Evolutionary conservation across 768 basidiomycete genomes (phyloP), one percentile per base, ranked within the genome.

Genomic region (Leccinellum albellum): DNA sequence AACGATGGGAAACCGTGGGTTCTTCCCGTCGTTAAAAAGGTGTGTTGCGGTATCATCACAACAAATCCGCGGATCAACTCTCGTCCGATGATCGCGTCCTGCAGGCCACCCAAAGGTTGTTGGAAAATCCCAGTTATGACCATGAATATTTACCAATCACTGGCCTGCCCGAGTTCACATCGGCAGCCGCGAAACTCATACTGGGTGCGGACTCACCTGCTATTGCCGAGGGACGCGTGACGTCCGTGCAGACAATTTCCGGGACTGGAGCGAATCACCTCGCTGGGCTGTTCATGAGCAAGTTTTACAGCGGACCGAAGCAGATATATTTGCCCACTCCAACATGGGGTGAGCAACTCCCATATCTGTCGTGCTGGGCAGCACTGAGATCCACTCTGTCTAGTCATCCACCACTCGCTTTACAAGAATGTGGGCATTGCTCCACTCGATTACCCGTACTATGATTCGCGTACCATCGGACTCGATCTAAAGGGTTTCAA

Each of bases 201-300:
- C 79, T 97, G 40, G 91, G 93, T 6, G 33, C 78, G n/a, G 76
- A 84, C 48, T 89, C 89, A 15, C 76, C 79, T 52, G 89, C 86
- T 14, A 75, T 98, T 59, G 74, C 79, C 61, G 88, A 91, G 59
- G 78, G 77, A 29, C 84, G 92, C 51, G 86, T 86, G 31, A 79
- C 83, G 40, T 89, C 87, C 70, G 89, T 89, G 48, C 95, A 98
- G 76, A 95, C 95, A 14, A 90, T 97, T 62, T 96, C 93, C 14
- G 95, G 95, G 26, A 98, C 95, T 2, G 95, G 95, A 50, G 95
- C 95, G 50, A 95, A 96, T 76, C 94, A 96, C 73, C 82, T 96
- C 49, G 95, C 86, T 24, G 94, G 87, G 3, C 75, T 94, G 52
- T 97, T 97, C 79, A 74, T 98, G 62, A 85, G 86, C 59, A 79